Evolutionary conservation across 1,284 basidiomycete species (phyloP), one percentile per base, ranked within the genome.

Genomic region (Naganishia cerealis): DNA sequence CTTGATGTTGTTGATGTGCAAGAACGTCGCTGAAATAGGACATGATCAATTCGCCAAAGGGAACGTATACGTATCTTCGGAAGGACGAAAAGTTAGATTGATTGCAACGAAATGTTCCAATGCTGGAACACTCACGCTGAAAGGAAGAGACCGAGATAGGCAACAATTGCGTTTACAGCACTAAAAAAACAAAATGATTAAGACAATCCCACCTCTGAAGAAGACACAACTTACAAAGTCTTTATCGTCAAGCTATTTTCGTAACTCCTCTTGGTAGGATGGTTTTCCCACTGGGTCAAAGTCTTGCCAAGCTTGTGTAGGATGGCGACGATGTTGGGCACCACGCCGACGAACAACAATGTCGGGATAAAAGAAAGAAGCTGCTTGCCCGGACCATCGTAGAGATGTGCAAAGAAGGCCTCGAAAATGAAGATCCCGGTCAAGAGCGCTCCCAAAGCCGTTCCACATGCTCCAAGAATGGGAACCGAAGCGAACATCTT

Each of bases 231-330:
- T 72, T 50, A 77, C 75, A 99, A 99, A 0, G 91, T 90, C 81
- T 99, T 99, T 76, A 91, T 83, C 7, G 94, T 95, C 40, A 97
- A 84, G 8, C 90, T 92, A 16, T 87, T 86, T 70, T 87, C 86
- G 76, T 92, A 87, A 1, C 86, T 85, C 1, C 88, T 89, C 72
- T 89, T 85, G 71, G 91, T 91, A 2, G 86, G 84, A 77, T 96
- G 92, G 76, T 94, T 92, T 81, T 99, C 95, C 91, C 91, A 96
- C 59, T 85, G 81, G 0, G 94, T 95, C 65, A 97, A 84, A 9
- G 83, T 81, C 39, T 82, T 82, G 0, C 92, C 91, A 57, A 89
- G 85, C 0, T 81, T 75, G 71, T 89, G 88, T 81, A 96, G 95
- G 1, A 90, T 78, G 0, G 84, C 85, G n/a, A 95, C 85, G 40